Percentiles rank a stretch among this genome's conserved stretches.
Evolutionary conservation across 768 basidiomycete genomes (phyloP).

Genomic region (Pulveroboletus ravenelii): DNA sequence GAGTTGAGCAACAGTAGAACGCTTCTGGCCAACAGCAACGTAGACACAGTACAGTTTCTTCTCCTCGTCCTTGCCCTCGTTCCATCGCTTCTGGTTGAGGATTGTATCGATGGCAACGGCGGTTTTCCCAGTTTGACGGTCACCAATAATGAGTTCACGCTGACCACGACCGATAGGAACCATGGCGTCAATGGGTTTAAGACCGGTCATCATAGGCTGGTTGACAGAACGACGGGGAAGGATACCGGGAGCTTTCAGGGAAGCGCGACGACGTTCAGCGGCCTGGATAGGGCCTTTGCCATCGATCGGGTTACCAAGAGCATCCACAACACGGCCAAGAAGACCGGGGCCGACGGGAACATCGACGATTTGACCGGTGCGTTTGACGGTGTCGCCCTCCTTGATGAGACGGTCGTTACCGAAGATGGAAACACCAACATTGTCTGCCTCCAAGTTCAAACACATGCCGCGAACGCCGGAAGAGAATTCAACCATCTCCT

Average conservation of each 20-base stretch:
- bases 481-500: constrained; percentile 99
- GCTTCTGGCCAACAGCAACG: constrained; percentile 98
- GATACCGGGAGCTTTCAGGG: constrained; percentile 98
- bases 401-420: constrained; percentile 97
- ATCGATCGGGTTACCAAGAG: constrained; percentile 99
- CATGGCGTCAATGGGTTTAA: constrained; percentile 99
- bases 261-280: constrained; percentile 92
- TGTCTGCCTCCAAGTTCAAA: constrained; percentile 99
- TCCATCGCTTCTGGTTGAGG: constrained; percentile 99
- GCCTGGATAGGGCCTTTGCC: constrained; percentile 97
- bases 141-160: constrained; percentile 99
- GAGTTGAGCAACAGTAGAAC: constrained; percentile 98
- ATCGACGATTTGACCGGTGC: constrained; percentile 99
- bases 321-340: constrained; percentile 98
- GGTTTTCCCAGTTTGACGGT: constrained; percentile 99
- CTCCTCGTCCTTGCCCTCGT: constrained; percentile 91
- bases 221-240: constrained; percentile 98
- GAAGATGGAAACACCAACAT: constrained; percentile 99
- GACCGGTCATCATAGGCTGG: constrained; percentile 99
- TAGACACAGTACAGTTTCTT: constrained; percentile 99
- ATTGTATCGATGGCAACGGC: constrained; percentile 99
- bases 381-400: constrained; percentile 99
- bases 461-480: constrained; percentile 99
- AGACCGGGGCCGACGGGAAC: constrained; percentile 97
- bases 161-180: constrained; percentile 99